Evolutionary conservation across 345 rosid genomes (phyloP).

Genomic region (Bretschneidera sinensis): DNA sequence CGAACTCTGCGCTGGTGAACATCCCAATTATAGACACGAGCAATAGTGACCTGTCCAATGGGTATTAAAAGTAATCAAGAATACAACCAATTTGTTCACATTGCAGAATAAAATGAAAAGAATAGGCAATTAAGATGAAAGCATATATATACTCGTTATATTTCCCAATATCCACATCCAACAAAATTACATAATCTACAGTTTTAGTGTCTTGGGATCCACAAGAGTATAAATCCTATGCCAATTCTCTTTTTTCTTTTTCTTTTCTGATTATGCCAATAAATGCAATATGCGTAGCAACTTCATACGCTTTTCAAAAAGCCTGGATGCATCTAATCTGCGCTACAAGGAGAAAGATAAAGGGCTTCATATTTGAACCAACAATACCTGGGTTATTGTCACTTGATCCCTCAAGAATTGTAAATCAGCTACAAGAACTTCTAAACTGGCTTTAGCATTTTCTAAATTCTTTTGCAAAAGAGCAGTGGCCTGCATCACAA

Average conservation of each 20-base stretch:
- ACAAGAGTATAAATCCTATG: background rate
- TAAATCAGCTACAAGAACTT: conserved; percentile 80
- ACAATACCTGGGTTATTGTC: conserved; percentile 81
- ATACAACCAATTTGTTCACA: background rate
- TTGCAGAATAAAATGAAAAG: background rate
- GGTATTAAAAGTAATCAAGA: background rate
- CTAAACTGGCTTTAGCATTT: conserved; percentile 92
- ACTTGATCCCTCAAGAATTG: conserved; percentile 95
- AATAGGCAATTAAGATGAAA: background rate
- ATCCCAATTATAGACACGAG: conserved; percentile 88
- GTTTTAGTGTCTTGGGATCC: background rate
- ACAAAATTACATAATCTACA: background rate
- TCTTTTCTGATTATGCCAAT: background rate
- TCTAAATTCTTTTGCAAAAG: conserved; percentile 83
- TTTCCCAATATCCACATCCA: too few species aligned
- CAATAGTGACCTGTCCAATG: conserved; percentile 63
- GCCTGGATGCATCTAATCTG: background rate
- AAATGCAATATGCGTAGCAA: background rate
- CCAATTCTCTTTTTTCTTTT: background rate
- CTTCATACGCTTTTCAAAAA: background rate
- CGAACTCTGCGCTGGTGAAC: conserved; percentile 79
- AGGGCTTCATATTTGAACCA: background rate
- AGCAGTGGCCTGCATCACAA: conserved; percentile 51
- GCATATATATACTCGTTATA: background rate
- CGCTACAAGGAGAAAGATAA: background rate